Base-by-base conservation (phyloP, 2,329 filamentous ascomycete species). In the Huntiella decipiens region DNA sequence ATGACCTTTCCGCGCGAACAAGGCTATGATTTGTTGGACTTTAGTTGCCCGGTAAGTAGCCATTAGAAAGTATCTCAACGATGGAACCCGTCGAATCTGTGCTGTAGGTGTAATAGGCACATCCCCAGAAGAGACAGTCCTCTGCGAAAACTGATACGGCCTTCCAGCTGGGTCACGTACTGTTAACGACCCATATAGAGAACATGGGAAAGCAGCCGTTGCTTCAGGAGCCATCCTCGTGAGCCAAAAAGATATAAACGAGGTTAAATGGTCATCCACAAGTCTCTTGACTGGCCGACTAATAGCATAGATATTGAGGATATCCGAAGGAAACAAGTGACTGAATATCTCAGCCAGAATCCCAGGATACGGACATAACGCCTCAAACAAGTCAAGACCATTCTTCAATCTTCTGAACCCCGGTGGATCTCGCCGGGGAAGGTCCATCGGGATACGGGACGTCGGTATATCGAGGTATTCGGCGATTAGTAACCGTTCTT, bases 11-110 rank as follows among this genome's bases (percentile, higher is more conserved):
- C 68, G 62, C 0, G 71, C 71, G 52, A 86, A 63, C 10, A 68
- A 61, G 11, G 68, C 68, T n/a, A 81, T 57, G 52, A 85, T 81
- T 52, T 82, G 72, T 19, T 67, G 62, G 50, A 73, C 66, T 33
- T 66, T 66, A 35, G 64, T 62, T 52, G 79, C 63, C 8, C 78
- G 68, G 49, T 65, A 70, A 51, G 73, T 58, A 0, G 84, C 66
- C 70, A 88, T 77, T 47, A 71, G 66, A 5, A 84, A 64, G 70
- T 80, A 91, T 38, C 65, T 64, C 41, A 88, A 63, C 5, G 71
- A 68, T 0, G 82, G 81, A 1, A 82, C 67, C 16, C 60, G 59
- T 40, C 67, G 74, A 22, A 66, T 56, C 28, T 17, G 12, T 6
- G 4, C 8, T 6, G 16, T 19, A 11, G 38, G 12, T 4, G 38